These are phyloP conservation scores for Coniferiporia weirii DNA, from an alignment of 1,284 basidiomycete genomes.

Conservation along the genomic window DNA sequence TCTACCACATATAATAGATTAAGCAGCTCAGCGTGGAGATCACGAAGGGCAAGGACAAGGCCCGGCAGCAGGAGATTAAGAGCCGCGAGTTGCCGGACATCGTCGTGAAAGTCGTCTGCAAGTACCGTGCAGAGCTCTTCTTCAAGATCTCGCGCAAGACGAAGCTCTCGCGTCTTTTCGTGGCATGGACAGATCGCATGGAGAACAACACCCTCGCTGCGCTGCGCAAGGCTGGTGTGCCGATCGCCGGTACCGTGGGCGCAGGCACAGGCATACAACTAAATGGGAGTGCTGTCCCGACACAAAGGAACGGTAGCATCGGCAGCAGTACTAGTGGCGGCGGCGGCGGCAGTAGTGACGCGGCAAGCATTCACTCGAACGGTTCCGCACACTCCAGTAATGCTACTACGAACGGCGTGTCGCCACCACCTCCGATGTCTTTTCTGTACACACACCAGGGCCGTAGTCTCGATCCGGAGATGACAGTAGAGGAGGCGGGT, in stretches of 20 bases:
- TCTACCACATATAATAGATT: conserved; percentile 40
- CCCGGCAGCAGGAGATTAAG: conserved; percentile 67
- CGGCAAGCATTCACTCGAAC: conserved; percentile 26
- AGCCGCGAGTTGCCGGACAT: conserved; percentile 77
- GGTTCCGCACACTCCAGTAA: conserved; percentile 11
- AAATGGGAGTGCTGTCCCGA: conserved; percentile 27
- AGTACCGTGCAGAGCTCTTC: conserved; percentile 80
- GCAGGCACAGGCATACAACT: conserved; percentile 14
- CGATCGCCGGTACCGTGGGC: conserved; percentile 22
- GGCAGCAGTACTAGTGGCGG: conserved; percentile 14
- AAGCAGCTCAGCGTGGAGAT: conserved; percentile 73
- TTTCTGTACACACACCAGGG: conserved; percentile 81
- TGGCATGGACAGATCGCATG: conserved; percentile 84
- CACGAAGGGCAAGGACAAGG: conserved; percentile 67
- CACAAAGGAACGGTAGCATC: no score
- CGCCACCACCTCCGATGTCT: conserved; percentile 44
- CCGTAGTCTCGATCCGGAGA: conserved; percentile 63
- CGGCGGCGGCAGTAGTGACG: conserved; percentile 29
- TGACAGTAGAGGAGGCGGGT: conserved; percentile 77
- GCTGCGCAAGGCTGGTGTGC: conserved; percentile 21
- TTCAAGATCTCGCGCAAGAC: conserved; percentile 86
- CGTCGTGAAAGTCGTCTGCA: conserved; percentile 77
- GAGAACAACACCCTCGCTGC: conserved; percentile 34
- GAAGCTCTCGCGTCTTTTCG: conserved; percentile 72
- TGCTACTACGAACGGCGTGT: conserved; percentile 25